Conservation (phyloP, 1,284 basidiomycete species). For the Boletus smithii region DNA sequence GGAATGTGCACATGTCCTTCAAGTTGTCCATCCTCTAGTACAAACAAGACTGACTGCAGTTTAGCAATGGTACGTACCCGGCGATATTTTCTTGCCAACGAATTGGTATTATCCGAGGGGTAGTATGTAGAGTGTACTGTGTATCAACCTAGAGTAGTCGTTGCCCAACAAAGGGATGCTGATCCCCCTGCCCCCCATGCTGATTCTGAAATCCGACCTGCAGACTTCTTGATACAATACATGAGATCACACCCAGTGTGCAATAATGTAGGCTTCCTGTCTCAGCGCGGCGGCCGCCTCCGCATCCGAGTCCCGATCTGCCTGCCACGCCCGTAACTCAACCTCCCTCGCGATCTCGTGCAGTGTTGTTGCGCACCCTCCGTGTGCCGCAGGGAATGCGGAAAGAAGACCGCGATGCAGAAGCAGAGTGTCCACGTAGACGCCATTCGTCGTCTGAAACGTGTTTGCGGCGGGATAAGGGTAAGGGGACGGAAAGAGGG, state of each 20-base stretch:
- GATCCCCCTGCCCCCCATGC: too few relatives aligned
- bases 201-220: constrained; percentile 12
- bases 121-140: background rate
- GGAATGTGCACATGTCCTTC: too few relatives aligned
- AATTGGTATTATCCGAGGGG: background rate
- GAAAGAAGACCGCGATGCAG: constrained; percentile 65
- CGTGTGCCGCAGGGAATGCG: constrained; percentile 58
- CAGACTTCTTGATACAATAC: constrained; percentile 1
- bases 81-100: background rate
- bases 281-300: constrained; percentile 64
- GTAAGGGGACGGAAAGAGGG: constrained; percentile 45
- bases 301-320: constrained; percentile 61
- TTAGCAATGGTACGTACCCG: too few relatives aligned
- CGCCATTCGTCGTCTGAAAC: constrained; percentile 62
- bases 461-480: constrained; percentile 55
- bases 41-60: too few relatives aligned
- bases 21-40: too few relatives aligned
- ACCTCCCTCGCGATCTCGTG: constrained; percentile 58
- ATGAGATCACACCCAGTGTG: constrained; percentile 24
- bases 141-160: too few relatives aligned
- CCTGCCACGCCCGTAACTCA: constrained; percentile 58
- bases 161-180: background rate
- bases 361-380: constrained; percentile 57
- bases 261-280: constrained; percentile 50
- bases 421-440: constrained; percentile 71